phyloP scores from a whole-genome alignment of 345 rosid species.

The Acer campestre region DNA sequence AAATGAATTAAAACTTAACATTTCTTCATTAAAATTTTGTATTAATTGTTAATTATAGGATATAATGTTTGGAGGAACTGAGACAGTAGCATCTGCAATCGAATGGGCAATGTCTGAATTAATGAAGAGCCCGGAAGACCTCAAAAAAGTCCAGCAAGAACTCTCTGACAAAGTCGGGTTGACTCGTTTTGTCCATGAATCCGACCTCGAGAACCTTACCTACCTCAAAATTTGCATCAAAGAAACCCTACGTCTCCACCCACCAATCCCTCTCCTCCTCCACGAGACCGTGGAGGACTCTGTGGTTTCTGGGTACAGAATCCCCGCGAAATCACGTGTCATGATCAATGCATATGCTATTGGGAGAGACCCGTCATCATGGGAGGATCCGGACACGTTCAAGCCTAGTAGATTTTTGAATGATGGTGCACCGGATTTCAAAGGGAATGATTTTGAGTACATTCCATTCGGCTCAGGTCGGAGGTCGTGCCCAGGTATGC shows the following conservation, averaged over 20 bases:
- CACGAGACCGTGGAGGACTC: conserved; percentile 61
- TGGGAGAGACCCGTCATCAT: conserved; percentile 54
- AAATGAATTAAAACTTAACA: too few relatives aligned
- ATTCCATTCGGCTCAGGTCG: conserved; percentile 85
- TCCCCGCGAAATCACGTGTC: conserved; percentile 58
- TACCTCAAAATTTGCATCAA: conserved; percentile 56
- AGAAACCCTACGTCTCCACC: conserved; percentile 75
- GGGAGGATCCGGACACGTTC: conserved; percentile 64
- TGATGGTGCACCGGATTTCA: conserved; percentile 51
- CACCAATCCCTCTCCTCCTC: conserved; percentile 81
- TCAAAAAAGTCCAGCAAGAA: conserved; percentile 57
- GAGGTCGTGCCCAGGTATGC: conserved; percentile 85
- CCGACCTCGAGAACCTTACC: conserved; percentile 60
- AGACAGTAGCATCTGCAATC: conserved; percentile 78
- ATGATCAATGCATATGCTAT: conserved; percentile 72
- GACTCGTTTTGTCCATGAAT: conserved; percentile 53
- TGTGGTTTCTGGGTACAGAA: conserved; percentile 52
- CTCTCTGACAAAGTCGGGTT: conserved; percentile 56
- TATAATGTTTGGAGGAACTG: conserved; percentile 70
- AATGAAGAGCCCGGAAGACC: conserved; percentile 58
- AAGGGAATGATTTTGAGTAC: conserved; percentile 61
- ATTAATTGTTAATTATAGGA: conserved; percentile 26
- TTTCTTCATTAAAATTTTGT: background rate
- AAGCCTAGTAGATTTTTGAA: conserved; percentile 59
- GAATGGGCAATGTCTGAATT: conserved; percentile 81